Evolutionary conservation across 2,329 filamentous ascomycete genomes (phyloP), one percentile per base, ranked within the genome.

Genomic region (Epichloe amarillans): DNA sequence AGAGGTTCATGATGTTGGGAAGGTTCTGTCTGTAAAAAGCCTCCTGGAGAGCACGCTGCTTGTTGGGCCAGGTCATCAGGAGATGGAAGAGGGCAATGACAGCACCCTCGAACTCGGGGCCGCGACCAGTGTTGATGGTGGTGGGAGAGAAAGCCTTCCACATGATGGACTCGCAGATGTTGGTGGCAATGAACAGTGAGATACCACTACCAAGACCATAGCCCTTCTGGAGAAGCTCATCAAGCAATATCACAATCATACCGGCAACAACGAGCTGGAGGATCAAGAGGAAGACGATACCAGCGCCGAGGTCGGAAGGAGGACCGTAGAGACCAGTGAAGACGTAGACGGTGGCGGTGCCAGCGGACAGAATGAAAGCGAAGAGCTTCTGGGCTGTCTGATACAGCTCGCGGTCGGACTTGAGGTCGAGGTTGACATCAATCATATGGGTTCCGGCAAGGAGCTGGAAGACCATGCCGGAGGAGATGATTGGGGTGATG

Each of bases 131-230:
- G 81, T 98, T 98, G 76, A 97, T 94, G 67, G 93, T 97, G 54
- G 90, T 97, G 52, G 94, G 94, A 49, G 91, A 97, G 79, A 98
- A 97, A 49, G 94, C 93, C 80, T 96, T 96, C 93, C 93, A 98
- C 75, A 98, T 86, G 71, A 98, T 98, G 52, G 91, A 96, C 79
- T 98, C 93, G 87, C 93, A 98, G 66, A 98, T 97, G 81, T 97
- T 97, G 76, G 93, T 98, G 60, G 93, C 93, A 68, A 98, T 98
- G 80, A 98, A 98, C 57, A 98, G 86, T 46, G 91, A 97, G 69
- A 98, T 98, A 74, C 93, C 93, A 67, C 88, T 95, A 72, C 93
- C 93, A 58, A 98, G 85, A 72, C 93, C 93, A 66, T 98, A 98
- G 60, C 93, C 93, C 82, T 98, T 98, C 76, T 98, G 94, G 63